Evolutionary conservation across 2,329 filamentous ascomycete species (phyloP).

Genomic region (Biscogniauxia marginata): DNA sequence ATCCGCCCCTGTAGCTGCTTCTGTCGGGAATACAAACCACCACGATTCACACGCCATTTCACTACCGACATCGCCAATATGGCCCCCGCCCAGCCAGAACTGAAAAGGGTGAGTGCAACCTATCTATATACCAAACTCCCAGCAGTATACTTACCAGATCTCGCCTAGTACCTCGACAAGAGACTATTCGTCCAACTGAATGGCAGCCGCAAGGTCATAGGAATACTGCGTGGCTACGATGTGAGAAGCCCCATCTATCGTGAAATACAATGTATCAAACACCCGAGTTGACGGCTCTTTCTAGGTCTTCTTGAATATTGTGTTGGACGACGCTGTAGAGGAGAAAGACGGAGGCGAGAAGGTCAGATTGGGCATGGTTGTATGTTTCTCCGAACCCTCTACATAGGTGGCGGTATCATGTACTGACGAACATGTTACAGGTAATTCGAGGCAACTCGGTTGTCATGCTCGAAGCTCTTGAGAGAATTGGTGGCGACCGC

Average conservation of each 20-base stretch:
- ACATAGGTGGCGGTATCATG: not conserved
- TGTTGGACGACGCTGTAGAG: slow-evolving; percentile 94
- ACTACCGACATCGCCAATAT: slow-evolving; percentile 54
- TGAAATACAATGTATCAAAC: not conserved
- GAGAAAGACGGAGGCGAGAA: slow-evolving; percentile 92
- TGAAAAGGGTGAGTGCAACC: slow-evolving; percentile 76
- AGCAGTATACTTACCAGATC: slow-evolving; percentile 12
- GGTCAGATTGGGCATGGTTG: slow-evolving; percentile 86
- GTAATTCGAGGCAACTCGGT: slow-evolving; percentile 98
- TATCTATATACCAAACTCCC: too few relatives aligned
- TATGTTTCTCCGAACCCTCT: slow-evolving; percentile 45
- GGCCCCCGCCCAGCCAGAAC: slow-evolving; percentile 97
- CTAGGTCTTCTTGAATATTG: slow-evolving; percentile 96
- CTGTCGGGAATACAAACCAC: slow-evolving; percentile 3
- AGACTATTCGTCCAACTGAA: slow-evolving; percentile 96
- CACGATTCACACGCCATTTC: not conserved
- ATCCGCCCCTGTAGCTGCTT: slow-evolving; percentile 5
- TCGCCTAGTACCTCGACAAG: slow-evolving; percentile 91
- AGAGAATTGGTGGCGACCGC: slow-evolving; percentile 63
- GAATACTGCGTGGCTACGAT: slow-evolving; percentile 92
- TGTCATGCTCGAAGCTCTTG: slow-evolving; percentile 89
- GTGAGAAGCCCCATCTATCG: slow-evolving; percentile 50
- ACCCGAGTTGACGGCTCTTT: slow-evolving; percentile 16
- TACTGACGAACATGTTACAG: slow-evolving; percentile 43
- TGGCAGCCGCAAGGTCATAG: slow-evolving; percentile 95